Percentiles rank a stretch among this genome's conserved stretches.
phyloP scores from a whole-genome alignment of 345 rosid genomes.

The Gossypium australe region DNA sequence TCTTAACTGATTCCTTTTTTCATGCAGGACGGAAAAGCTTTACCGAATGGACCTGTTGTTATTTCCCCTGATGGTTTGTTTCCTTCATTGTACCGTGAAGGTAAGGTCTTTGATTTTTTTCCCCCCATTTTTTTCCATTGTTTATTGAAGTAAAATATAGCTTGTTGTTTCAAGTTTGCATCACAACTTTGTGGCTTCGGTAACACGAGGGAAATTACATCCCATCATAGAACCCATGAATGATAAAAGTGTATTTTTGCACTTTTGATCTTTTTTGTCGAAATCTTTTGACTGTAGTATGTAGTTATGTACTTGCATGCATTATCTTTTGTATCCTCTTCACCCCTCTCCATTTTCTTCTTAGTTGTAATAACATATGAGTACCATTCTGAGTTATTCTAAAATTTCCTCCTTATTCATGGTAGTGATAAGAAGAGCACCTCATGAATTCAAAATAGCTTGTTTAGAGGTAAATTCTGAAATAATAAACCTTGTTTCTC shows the following conservation, averaged over 20 bases:
- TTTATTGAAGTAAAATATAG: not conserved
- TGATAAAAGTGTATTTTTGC: not conserved
- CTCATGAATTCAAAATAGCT: slow-evolving; percentile 92
- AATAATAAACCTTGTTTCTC: not conserved
- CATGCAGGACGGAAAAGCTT: slow-evolving; percentile 76
- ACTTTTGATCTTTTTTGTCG: not conserved
- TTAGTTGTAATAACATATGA: not conserved
- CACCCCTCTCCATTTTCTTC: not conserved
- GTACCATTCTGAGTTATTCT: slow-evolving; percentile 4
- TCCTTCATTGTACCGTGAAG: slow-evolving; percentile 90
- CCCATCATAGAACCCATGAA: not conserved
- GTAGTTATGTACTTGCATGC: not conserved
- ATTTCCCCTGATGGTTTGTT: slow-evolving; percentile 93
- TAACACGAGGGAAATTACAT: not conserved
- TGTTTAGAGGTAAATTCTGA: slow-evolving; percentile 67
- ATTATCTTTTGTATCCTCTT: not conserved
- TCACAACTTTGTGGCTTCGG: not conserved
- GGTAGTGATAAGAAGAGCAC: slow-evolving; percentile 88
- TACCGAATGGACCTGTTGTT: slow-evolving; percentile 86
- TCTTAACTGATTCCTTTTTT: slow-evolving; percentile 10
- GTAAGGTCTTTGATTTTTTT: slow-evolving; percentile 21
- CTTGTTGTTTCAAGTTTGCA: not conserved
- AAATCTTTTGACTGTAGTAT: not conserved
- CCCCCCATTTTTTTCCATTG: not conserved
- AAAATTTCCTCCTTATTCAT: slow-evolving; percentile 9